These are phyloP conservation scores for Arthromyces matolae DNA, from an alignment of 768 basidiomycete species.

Conservation along the genomic window DNA sequence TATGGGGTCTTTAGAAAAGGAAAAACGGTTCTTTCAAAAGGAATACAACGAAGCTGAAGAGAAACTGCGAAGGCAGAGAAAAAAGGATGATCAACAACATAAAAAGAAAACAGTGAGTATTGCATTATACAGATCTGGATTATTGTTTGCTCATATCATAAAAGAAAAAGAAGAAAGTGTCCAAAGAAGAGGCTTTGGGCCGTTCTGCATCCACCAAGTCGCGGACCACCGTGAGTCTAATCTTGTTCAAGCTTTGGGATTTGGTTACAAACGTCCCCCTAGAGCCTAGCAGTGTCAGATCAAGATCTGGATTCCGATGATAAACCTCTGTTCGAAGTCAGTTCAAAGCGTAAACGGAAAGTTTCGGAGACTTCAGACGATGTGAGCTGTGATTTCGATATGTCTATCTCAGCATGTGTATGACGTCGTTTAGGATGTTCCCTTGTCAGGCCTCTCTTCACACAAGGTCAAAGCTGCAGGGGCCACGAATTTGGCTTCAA, in stretches of 20 bases:
- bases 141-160: neutral
- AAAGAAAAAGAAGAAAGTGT: constrained; percentile 6
- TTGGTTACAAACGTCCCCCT: neutral
- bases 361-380: constrained; percentile 9
- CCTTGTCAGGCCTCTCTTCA: constrained; percentile 7
- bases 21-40: constrained; percentile 34
- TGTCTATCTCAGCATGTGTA: neutral
- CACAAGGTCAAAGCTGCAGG: constrained; percentile 2
- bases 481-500: neutral
- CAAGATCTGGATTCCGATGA: constrained; percentile 9
- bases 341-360: constrained; percentile 10
- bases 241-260: neutral
- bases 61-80: constrained; percentile 15
- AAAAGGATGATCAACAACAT: constrained; percentile 17
- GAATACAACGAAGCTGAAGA: constrained; percentile 25
- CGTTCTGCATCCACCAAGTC: constrained; percentile 4
- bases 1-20: constrained; percentile 26
- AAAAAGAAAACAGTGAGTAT: constrained; percentile 14
- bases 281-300: constrained; percentile 13
- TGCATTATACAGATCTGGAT: neutral
- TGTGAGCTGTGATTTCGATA: constrained; percentile 1
- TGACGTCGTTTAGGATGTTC: constrained; percentile 4
- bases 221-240: neutral
- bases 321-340: constrained; percentile 12
- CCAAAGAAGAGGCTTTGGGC: neutral